phyloP scores from a whole-genome alignment of 2,329 filamentous ascomycete species.

The Fusarium tuaranense region DNA sequence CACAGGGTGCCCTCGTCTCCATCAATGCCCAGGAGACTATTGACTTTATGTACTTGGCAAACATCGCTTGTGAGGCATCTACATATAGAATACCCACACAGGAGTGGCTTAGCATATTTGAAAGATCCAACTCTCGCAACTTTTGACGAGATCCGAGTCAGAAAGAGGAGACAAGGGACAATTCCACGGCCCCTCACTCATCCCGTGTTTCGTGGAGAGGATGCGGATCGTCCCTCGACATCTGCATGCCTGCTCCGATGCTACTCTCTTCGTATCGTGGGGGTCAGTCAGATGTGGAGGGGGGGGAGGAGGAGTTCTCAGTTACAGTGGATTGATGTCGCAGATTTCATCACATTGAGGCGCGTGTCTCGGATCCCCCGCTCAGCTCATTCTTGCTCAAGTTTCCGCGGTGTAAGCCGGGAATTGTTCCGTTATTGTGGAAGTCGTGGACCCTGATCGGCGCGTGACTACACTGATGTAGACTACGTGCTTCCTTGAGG shows the following conservation, averaged over 20 bases:
- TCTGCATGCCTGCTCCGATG: neutral
- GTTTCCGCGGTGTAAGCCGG: neutral
- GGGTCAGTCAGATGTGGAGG: neutral
- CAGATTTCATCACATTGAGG: neutral
- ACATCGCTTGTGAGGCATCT: neutral
- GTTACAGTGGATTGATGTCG: neutral
- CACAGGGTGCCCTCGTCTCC: neutral
- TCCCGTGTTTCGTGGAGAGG: neutral
- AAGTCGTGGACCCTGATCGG: slow-evolving; percentile 1
- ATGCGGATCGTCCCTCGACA: neutral
- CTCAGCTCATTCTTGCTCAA: neutral
- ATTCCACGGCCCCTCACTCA: neutral
- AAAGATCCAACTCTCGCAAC: neutral
- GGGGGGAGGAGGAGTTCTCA: neutral
- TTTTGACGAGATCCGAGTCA: neutral
- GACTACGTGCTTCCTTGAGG: neutral
- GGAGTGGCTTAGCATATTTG: neutral
- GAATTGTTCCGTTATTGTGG: neutral
- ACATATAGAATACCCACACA: neutral
- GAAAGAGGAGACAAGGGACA: neutral
- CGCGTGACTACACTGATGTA: neutral
- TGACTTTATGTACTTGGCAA: neutral
- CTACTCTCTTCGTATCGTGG: neutral
- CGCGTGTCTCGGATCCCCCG: neutral
- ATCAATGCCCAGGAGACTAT: neutral